phyloP scores from a whole-genome alignment of 2,329 filamentous ascomycete genomes.

The Botrytis aclada region DNA sequence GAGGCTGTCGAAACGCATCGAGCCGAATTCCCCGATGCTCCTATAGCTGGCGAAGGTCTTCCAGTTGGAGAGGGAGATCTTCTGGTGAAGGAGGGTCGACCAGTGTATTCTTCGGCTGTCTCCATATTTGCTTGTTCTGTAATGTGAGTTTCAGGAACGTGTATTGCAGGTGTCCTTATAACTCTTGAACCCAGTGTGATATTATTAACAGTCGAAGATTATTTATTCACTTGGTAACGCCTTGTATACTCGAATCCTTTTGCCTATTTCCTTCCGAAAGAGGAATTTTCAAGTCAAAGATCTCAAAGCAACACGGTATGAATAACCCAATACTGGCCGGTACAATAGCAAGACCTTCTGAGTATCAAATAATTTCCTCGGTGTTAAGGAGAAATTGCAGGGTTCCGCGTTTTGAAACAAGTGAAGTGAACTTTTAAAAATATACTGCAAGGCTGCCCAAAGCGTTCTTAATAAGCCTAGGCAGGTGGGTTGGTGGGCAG shows the following conservation, averaged over 20 bases:
- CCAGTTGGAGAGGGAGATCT: slow-evolving; percentile 63
- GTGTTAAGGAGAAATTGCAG: slow-evolving; percentile 17
- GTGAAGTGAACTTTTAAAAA: slow-evolving; percentile 10
- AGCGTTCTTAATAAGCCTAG: slow-evolving; percentile 12
- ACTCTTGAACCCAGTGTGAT: neutral
- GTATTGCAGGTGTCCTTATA: neutral
- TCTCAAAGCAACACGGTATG: slow-evolving; percentile 23
- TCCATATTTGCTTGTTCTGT: slow-evolving; percentile 41
- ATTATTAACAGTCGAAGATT: neutral
- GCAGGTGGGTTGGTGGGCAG: neutral
- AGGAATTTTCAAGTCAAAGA: neutral
- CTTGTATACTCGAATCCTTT: neutral
- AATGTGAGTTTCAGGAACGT: neutral
- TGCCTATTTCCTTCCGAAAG: neutral
- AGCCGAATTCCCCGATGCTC: slow-evolving; percentile 55
- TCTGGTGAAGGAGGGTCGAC: slow-evolving; percentile 33
- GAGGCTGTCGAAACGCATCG: slow-evolving; percentile 62
- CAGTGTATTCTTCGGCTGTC: slow-evolving; percentile 32
- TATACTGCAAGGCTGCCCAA: slow-evolving; percentile 12
- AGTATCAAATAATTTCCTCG: slow-evolving; percentile 22
- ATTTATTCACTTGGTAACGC: neutral
- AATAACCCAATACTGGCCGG: slow-evolving; percentile 16
- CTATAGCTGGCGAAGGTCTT: slow-evolving; percentile 60
- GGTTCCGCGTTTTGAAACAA: slow-evolving; percentile 15
- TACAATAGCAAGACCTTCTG: slow-evolving; percentile 7